Base-by-base conservation (phyloP, 75 land plant genomes). In the Cupressus sempervirens region DNA sequence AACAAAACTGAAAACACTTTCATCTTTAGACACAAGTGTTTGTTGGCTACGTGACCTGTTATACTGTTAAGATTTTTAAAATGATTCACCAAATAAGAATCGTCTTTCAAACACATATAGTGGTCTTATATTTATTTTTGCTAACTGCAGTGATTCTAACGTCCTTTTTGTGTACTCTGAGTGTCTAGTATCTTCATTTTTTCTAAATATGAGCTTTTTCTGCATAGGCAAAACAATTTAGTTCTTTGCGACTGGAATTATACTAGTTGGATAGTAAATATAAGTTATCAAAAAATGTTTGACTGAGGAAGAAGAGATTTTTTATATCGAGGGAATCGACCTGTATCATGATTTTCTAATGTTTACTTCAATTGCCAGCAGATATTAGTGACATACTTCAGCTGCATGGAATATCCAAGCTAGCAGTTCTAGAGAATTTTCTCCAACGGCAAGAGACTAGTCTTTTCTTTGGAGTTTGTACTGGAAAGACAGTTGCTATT, bases 381-480 rank as follows among this genome's bases (percentile, higher is more conserved):
- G 83, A 82, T 48, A 52, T 52, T 26, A 50, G 62, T 32, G 83
- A 54, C 56, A 32, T 34, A 34, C 23, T 84, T 74, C 48, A 43
- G 80, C 30, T 84, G 50, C 48, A 84, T 26, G 43, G 81, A 65
- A 67, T 54, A 76, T 53, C 35, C 53, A 70, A 86, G 50, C 26
- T 45, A 70, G 38, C 65, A 52, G 75, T 83, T 81, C 40, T 54
- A 45, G 85, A 77, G 67, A 80, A 29, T 16, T 40, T 76, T 74
- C 85, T 52, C 26, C 35, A 84, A 41, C 72, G 54, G 84, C 72
- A 74, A 40, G 43, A 35, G 72, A 13, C 29, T 45, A 52, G 30
- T 53, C 83, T 20, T 16, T 45, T 53, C 30, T 77, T 20, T 72
- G 34, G 53, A n/a, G 65, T 36, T 45, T 89, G 89, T 45, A 76